Percentiles rank a stretch among this genome's conserved stretches.
These are phyloP conservation scores for Hapsidospora chrysogenum DNA, from an alignment of 495 filamentous ascomycete species.

Conservation along the genomic window DNA sequence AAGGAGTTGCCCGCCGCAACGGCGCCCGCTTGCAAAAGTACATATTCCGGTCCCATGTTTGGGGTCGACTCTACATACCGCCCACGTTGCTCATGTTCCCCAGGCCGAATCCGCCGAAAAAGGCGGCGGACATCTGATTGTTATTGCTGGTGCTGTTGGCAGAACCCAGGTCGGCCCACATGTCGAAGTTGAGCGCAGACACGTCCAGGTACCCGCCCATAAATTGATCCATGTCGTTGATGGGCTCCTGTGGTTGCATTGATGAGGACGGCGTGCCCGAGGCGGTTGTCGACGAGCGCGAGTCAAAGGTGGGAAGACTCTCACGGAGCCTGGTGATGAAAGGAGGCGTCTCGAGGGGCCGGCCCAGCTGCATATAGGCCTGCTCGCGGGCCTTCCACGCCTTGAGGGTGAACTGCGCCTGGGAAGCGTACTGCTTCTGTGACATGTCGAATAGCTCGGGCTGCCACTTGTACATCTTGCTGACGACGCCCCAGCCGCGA, in stretches of 20 bases:
- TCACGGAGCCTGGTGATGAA: slow-evolving; percentile 18
- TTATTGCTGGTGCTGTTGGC: slow-evolving; percentile 16
- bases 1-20: no score
- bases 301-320: slow-evolving; percentile 7
- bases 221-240: slow-evolving; percentile 13
- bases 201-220: slow-evolving; percentile 17
- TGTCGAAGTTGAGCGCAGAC: slow-evolving; percentile 24
- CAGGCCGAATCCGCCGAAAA: slow-evolving; percentile 38
- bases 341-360: slow-evolving; percentile 12
- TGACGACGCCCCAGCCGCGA: slow-evolving; percentile 30
- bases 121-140: slow-evolving; percentile 24
- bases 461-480: slow-evolving; percentile 22
- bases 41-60: no score
- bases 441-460: slow-evolving; percentile 26
- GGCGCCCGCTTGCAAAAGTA: no score
- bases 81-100: slow-evolving; percentile 19
- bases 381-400: slow-evolving; percentile 29
- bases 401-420: slow-evolving; percentile 26
- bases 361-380: slow-evolving; percentile 6
- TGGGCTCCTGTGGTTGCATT: slow-evolving; percentile 1
- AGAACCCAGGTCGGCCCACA: slow-evolving; percentile 11
- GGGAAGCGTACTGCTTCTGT: slow-evolving; percentile 18
- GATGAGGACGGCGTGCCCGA: neutral
- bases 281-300: neutral
- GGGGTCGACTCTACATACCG: no score